phyloP scores from a whole-genome alignment of 208 protist genomes.

The Trypanosoma lewisi region DNA sequence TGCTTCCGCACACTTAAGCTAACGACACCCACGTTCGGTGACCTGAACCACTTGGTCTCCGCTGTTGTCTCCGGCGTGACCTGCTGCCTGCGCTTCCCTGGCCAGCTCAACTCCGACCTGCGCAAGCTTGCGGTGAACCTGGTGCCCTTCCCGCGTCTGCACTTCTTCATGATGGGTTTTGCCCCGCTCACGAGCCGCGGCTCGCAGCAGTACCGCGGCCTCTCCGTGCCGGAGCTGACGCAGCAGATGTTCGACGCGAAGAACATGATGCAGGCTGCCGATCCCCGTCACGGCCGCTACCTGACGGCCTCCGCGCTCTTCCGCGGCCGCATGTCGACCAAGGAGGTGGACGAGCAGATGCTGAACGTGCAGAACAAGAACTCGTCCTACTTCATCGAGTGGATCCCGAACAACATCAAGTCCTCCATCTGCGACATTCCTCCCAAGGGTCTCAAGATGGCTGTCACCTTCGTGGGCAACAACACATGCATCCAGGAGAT shows the following conservation, averaged over 20 bases:
- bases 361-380: slow-evolving; percentile 95
- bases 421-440: slow-evolving; percentile 91
- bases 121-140: slow-evolving; percentile 98
- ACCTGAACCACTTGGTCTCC: slow-evolving; percentile 97
- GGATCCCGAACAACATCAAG: slow-evolving; percentile 71
- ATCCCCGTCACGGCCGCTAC: slow-evolving; percentile 60
- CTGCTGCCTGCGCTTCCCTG: slow-evolving; percentile 96
- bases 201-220: slow-evolving; percentile 81
- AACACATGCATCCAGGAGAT: slow-evolving; percentile 93
- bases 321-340: slow-evolving; percentile 94
- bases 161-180: slow-evolving; percentile 98
- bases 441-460: slow-evolving; percentile 92
- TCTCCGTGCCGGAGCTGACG: slow-evolving; percentile 95
- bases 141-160: slow-evolving; percentile 97
- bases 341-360: slow-evolving; percentile 97
- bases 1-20: slow-evolving; percentile 98
- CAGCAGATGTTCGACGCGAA: slow-evolving; percentile 98
- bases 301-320: slow-evolving; percentile 85
- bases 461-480: slow-evolving; percentile 94
- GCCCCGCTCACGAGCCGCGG: slow-evolving; percentile 92
- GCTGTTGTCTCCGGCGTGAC: slow-evolving; percentile 95
- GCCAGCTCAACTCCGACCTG: slow-evolving; percentile 96
- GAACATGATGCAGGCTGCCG: slow-evolving; percentile 96
- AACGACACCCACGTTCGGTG: slow-evolving; percentile 94
- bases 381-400: slow-evolving; percentile 93